Evolutionary conservation across 805 yeast species (phyloP).

Genomic region (Candida pini): DNA sequence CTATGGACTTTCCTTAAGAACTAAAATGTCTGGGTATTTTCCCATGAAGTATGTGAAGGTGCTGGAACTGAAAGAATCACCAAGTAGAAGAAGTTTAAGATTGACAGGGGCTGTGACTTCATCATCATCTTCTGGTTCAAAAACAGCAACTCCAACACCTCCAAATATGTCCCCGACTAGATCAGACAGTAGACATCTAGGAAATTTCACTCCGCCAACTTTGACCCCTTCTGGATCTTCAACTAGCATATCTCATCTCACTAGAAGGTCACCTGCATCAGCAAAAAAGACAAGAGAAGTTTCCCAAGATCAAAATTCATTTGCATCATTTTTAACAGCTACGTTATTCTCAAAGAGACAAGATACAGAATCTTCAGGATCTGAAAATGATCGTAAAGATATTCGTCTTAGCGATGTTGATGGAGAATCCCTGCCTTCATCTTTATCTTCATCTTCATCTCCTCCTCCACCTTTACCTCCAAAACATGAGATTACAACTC

Average conservation of each 20-base stretch:
- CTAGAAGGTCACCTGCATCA: conserved; percentile 13
- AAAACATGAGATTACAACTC: conserved; percentile 23
- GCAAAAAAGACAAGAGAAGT: not conserved
- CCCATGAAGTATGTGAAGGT: conserved; percentile 81
- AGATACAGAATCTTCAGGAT: not conserved
- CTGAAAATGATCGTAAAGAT: not conserved
- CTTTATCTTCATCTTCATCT: conserved; percentile 6
- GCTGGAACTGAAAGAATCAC: conserved; percentile 29
- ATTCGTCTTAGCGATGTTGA: too few species aligned
- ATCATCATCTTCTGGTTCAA: conserved; percentile 7
- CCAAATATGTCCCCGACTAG: too few species aligned
- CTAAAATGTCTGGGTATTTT: conserved; percentile 77
- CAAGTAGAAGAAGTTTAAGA: conserved; percentile 17
- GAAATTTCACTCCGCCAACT: conserved; percentile 2
- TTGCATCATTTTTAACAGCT: not conserved
- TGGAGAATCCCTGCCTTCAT: too few species aligned
- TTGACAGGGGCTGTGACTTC: too few species aligned
- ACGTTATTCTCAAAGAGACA: not conserved
- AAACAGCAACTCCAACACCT: conserved; percentile 7
- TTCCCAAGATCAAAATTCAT: too few species aligned
- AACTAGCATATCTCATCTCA: conserved; percentile 10
- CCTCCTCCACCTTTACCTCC: conserved; percentile 34
- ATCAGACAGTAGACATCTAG: too few species aligned
- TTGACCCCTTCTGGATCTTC: conserved; percentile 15
- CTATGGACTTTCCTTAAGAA: conserved; percentile 77